Conservation (phyloP, 2,329 filamentous ascomycete species). For the Cercospora sp. region DNA sequence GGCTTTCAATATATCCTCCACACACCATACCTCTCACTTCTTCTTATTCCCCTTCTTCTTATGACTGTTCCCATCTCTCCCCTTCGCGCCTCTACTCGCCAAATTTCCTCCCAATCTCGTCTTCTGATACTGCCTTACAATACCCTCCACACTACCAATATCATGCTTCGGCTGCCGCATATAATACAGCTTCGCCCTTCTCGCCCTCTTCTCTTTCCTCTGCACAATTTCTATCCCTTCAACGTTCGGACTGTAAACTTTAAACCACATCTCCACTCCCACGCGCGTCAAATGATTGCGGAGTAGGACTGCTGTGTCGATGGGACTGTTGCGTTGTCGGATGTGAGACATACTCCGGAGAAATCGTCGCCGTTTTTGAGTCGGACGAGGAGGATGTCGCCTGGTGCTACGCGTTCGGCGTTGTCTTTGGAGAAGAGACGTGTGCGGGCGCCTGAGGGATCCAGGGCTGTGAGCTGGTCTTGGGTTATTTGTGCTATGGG, state of each 20-base stretch:
- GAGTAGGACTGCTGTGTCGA: slow-evolving; percentile 85
- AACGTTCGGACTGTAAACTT: slow-evolving; percentile 88
- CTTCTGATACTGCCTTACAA: slow-evolving; percentile 68
- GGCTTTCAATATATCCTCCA: neutral
- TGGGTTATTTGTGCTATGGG: slow-evolving; percentile 68
- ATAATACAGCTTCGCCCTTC: slow-evolving; percentile 85
- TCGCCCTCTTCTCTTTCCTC: slow-evolving; percentile 77
- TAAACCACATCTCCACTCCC: slow-evolving; percentile 96
- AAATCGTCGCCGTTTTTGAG: slow-evolving; percentile 86
- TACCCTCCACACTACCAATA: slow-evolving; percentile 78
- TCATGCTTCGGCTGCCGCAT: slow-evolving; percentile 88
- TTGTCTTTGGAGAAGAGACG: slow-evolving; percentile 78
- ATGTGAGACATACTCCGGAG: slow-evolving; percentile 84
- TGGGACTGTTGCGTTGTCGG: slow-evolving; percentile 67
- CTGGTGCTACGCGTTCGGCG: slow-evolving; percentile 75
- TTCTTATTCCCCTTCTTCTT: slow-evolving; percentile 33
- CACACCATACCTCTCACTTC: neutral
- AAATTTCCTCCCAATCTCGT: slow-evolving; percentile 48
- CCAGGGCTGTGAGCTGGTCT: slow-evolving; percentile 71
- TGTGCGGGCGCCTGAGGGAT: slow-evolving; percentile 80
- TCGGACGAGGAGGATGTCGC: slow-evolving; percentile 89
- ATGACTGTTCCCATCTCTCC: slow-evolving; percentile 35
- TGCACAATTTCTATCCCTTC: slow-evolving; percentile 92
- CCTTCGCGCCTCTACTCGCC: slow-evolving; percentile 32
- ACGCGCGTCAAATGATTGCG: slow-evolving; percentile 83